Conservation (phyloP, 768 basidiomycete genomes). For the Russula compacta region DNA sequence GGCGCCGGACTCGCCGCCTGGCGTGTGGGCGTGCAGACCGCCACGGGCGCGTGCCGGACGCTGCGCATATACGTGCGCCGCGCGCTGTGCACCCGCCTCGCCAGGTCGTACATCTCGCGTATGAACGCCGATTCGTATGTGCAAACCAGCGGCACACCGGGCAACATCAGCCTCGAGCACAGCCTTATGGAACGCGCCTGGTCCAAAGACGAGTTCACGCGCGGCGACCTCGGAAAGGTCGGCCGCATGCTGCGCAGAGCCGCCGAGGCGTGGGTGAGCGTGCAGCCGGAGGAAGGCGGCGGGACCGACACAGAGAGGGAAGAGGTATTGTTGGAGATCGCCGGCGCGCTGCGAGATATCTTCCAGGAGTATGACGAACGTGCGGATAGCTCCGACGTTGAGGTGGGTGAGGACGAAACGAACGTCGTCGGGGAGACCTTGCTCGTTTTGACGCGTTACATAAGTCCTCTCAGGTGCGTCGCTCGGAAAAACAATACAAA, state of each 20-base stretch:
- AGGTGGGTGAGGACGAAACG: conserved; percentile 52
- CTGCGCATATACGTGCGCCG: conserved; percentile 56
- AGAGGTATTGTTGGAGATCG: conserved; percentile 55
- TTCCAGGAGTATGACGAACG: conserved; percentile 61
- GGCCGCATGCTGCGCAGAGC: conserved; percentile 46
- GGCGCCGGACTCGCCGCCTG: conserved; percentile 19
- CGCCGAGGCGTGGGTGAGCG: conserved; percentile 49
- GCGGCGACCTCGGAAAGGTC: conserved; percentile 58
- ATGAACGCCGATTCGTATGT: conserved; percentile 45
- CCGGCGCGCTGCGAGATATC: conserved; percentile 61
- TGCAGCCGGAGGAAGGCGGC: conserved; percentile 21
- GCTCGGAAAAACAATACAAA: neutral
- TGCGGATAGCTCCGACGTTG: conserved; percentile 47
- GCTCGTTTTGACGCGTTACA: conserved; percentile 47
- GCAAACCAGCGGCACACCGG: conserved; percentile 51
- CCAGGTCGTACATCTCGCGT: conserved; percentile 54
- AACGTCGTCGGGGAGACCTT: conserved; percentile 54
- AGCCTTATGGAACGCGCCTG: conserved; percentile 66
- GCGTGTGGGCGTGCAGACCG: conserved; percentile 22
- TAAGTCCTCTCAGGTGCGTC: conserved; percentile 50
- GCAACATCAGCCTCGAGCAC: conserved; percentile 48
- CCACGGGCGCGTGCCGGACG: conserved; percentile 35
- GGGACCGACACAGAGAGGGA: conserved; percentile 22
- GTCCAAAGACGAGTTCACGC: conserved; percentile 56
- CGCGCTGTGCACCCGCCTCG: conserved; percentile 51